Evolutionary conservation across 148 eudicot genomes (phyloP).

Genomic region (Cornus kousa): DNA sequence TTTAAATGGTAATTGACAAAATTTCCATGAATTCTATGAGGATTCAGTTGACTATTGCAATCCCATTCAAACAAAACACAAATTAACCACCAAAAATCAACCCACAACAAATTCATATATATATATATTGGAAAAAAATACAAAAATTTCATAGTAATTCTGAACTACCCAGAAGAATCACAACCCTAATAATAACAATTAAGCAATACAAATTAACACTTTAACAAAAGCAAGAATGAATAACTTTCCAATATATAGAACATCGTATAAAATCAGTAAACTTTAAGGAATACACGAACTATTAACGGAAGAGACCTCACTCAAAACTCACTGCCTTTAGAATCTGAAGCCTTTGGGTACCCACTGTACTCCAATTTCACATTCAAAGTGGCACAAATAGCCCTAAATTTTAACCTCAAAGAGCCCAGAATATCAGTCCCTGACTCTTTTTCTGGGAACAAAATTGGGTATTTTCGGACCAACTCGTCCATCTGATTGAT

Average conservation of each 20-base stretch:
- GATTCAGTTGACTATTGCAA: not conserved
- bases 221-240: not conserved
- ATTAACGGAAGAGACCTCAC: not conserved
- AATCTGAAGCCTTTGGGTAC: conserved; percentile 54
- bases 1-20: not conserved
- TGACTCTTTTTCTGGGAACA: conserved; percentile 64
- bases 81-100: not conserved
- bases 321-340: conserved; percentile 37
- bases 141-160: not conserved
- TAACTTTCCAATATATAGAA: not conserved
- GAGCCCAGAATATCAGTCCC: conserved; percentile 43
- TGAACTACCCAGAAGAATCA: conserved; percentile 1
- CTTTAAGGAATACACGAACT: not conserved
- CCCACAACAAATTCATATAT: not conserved
- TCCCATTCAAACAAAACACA: not conserved
- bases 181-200: conserved; percentile 1
- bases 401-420: conserved; percentile 70
- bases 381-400: conserved; percentile 61
- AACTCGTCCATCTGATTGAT: conserved; percentile 53
- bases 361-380: conserved; percentile 69
- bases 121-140: no score
- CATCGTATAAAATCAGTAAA: not conserved
- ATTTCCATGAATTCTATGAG: not conserved
- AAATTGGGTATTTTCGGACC: conserved; percentile 44
- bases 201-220: not conserved